A percentile compares a stretch with the other conserved stretches of the same genome.
These are phyloP conservation scores for Schizonepeta tenuifolia DNA, from an alignment of 257 asterid species.

Conservation along the genomic window DNA sequence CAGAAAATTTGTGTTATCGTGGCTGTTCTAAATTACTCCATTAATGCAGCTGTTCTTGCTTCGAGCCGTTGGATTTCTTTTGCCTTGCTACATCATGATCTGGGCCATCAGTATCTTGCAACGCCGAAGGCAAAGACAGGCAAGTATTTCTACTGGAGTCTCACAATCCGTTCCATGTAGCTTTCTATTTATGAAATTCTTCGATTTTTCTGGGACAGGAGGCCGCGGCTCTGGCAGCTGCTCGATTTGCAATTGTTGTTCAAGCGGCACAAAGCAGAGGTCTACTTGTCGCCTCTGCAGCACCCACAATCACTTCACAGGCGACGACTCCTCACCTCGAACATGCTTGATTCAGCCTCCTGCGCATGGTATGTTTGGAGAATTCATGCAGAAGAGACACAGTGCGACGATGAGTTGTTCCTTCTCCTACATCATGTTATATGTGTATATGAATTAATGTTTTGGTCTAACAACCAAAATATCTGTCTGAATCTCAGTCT, in stretches of 20 bases:
- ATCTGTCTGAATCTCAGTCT: slow-evolving; percentile 17
- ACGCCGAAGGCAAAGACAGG: slow-evolving; percentile 91
- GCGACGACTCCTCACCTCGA: slow-evolving; percentile 48
- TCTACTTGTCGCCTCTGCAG: slow-evolving; percentile 53
- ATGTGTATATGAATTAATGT: slow-evolving; percentile 32
- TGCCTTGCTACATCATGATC: slow-evolving; percentile 95
- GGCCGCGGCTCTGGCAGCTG: slow-evolving; percentile 81
- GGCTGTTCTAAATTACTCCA: neutral
- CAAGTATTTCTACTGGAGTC: slow-evolving; percentile 11
- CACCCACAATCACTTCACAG: slow-evolving; percentile 47
- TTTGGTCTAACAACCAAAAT: neutral
- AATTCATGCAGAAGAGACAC: neutral
- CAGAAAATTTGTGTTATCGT: neutral
- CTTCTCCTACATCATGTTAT: slow-evolving; percentile 11
- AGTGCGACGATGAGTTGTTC: neutral
- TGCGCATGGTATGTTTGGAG: slow-evolving; percentile 12
- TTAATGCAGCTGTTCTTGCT: slow-evolving; percentile 82
- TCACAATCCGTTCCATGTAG: neutral
- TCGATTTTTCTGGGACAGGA: slow-evolving; percentile 53
- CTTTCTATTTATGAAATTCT: neutral
- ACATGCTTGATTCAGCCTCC: slow-evolving; percentile 43
- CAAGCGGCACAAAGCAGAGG: slow-evolving; percentile 85
- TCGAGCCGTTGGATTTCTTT: slow-evolving; percentile 87
- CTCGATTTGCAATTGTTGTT: slow-evolving; percentile 80
- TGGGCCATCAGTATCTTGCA: slow-evolving; percentile 94